phyloP scores from a whole-genome alignment of 495 filamentous ascomycete species.

The Pseudomonodictys pantanalensis region DNA sequence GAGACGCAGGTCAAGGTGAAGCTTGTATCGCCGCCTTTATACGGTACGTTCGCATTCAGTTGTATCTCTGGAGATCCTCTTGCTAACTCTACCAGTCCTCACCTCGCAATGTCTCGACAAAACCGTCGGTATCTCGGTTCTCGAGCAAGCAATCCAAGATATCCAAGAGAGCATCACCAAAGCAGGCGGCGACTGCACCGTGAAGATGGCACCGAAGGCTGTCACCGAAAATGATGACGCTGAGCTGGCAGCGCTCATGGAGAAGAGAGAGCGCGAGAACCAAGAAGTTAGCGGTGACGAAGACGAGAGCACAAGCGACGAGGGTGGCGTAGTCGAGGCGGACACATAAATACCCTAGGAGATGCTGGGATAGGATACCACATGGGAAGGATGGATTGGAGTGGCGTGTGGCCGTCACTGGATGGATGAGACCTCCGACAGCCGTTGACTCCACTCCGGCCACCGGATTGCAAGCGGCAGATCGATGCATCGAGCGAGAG shows the following conservation, averaged over 20 bases:
- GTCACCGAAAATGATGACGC: conserved; percentile 98
- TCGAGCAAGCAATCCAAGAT: conserved; percentile 84
- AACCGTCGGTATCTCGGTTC: conserved; percentile 70
- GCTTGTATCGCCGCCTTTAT: conserved; percentile 90
- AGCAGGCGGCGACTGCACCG: conserved; percentile 71
- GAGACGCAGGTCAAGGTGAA: conserved; percentile 96
- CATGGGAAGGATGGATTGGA: no score
- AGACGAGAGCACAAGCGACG: conserved; percentile 88
- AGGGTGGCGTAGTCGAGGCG: conserved; percentile 50
- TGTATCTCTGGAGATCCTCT: not conserved
- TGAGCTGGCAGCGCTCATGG: conserved; percentile 94
- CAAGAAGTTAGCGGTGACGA: conserved; percentile 95
- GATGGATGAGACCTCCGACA: no score
- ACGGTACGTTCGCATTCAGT: conserved; percentile 60
- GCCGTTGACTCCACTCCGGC: no score
- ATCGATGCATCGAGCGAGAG: not conserved
- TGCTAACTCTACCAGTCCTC: conserved; percentile 15
- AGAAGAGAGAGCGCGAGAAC: conserved; percentile 98
- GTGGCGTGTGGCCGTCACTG: no score
- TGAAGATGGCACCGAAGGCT: conserved; percentile 98
- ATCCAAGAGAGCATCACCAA: conserved; percentile 72
- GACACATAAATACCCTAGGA: no score
- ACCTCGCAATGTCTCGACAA: conserved; percentile 83
- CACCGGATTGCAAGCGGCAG: no score
- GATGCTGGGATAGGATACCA: no score